phyloP scores from a whole-genome alignment of 352 stramenopile species.

The Lagenidium sp. region DNA sequence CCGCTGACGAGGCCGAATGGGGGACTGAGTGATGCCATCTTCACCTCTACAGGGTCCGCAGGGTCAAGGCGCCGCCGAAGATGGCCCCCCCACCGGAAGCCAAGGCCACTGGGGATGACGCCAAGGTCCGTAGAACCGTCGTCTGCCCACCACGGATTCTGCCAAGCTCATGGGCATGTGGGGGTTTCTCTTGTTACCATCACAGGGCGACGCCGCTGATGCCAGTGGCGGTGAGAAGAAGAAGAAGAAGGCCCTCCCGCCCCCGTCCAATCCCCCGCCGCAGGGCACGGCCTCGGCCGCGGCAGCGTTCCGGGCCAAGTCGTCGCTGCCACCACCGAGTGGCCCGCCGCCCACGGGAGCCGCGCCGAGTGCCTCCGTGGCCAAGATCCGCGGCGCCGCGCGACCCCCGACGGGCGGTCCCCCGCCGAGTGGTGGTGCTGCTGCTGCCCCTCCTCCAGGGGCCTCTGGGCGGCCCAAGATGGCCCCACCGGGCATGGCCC shows the following conservation, averaged over 20 bases:
- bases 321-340: slow-evolving; percentile 43
- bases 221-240: slow-evolving; percentile 19
- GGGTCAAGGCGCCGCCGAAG: slow-evolving; percentile 14
- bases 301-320: slow-evolving; percentile 60
- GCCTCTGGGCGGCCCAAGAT: slow-evolving; percentile 7
- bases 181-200: too few relatives aligned
- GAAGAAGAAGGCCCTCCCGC: slow-evolving; percentile 64
- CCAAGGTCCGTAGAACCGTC: slow-evolving; percentile 9
- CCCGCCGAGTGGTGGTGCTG: slow-evolving; percentile 15
- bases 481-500: neutral
- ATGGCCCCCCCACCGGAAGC: slow-evolving; percentile 9
- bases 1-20: too few relatives aligned
- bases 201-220: slow-evolving; percentile 1
- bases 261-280: slow-evolving; percentile 56
- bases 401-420: slow-evolving; percentile 28
- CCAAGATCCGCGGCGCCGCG: slow-evolving; percentile 60
- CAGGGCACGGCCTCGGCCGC: slow-evolving; percentile 44
- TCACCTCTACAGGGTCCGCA: neutral
- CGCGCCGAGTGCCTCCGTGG: slow-evolving; percentile 45
- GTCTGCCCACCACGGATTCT: too few relatives aligned
- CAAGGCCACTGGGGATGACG: slow-evolving; percentile 6
- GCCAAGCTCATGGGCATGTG: too few relatives aligned
- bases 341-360: slow-evolving; percentile 42
- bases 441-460: slow-evolving; percentile 7
- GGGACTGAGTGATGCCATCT: too few relatives aligned